Percentiles rank a stretch among this genome's conserved stretches.
phyloP scores from a whole-genome alignment of 495 filamentous ascomycete genomes.

The Xylaria castorea region DNA sequence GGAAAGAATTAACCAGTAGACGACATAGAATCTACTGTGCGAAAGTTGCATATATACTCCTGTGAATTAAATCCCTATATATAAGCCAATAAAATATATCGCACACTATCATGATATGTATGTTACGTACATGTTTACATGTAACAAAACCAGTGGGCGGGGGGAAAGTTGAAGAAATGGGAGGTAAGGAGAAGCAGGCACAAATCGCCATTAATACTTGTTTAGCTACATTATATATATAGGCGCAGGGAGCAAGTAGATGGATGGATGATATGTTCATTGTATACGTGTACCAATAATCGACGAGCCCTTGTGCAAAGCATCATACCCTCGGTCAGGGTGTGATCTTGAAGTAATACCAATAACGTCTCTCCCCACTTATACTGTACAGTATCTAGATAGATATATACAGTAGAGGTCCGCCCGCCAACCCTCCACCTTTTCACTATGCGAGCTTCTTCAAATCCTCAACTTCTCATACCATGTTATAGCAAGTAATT shows the following conservation, averaged over 20 bases:
- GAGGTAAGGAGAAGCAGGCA: background rate
- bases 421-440: too few species aligned
- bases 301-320: background rate
- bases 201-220: background rate
- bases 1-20: background rate
- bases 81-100: background rate
- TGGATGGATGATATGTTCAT: background rate
- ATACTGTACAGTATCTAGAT: too few species aligned
- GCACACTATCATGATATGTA: background rate
- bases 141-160: too few species aligned
- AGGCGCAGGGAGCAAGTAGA: background rate
- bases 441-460: background rate
- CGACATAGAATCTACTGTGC: background rate
- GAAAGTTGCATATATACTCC: background rate
- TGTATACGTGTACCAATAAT: background rate
- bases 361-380: too few species aligned
- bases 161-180: background rate
- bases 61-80: background rate
- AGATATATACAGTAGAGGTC: too few species aligned
- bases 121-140: background rate
- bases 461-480: too few species aligned
- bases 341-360: too few species aligned
- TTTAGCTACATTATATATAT: background rate
- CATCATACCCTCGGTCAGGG: background rate
- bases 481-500: background rate